Conservation (phyloP, 305 asterid genomes). For the Fraxinus xanthoxyloides region DNA sequence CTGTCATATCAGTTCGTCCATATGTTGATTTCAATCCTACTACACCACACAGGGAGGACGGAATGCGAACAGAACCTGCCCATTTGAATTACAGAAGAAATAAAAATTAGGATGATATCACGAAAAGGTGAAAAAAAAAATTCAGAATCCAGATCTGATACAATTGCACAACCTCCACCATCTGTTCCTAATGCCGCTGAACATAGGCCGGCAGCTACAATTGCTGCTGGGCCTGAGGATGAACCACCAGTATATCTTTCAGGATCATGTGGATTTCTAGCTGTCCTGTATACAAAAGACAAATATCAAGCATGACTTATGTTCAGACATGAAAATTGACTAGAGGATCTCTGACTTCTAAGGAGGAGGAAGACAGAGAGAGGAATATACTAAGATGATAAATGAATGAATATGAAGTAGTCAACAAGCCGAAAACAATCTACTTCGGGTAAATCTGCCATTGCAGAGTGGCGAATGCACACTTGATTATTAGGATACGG, state of each 20-base stretch:
- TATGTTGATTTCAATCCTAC: slow-evolving; percentile 96
- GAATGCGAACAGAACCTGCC: slow-evolving; percentile 94
- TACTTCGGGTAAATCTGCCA: not conserved
- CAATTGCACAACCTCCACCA: slow-evolving; percentile 88
- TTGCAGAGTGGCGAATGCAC: not conserved
- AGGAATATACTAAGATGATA: not conserved
- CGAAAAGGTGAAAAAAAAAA: slow-evolving; percentile 13
- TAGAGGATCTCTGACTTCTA: not conserved
- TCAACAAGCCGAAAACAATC: not conserved
- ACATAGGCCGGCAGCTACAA: slow-evolving; percentile 94
- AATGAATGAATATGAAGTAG: not conserved
- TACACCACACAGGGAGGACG: slow-evolving; percentile 92
- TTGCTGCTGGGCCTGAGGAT: slow-evolving; percentile 97
- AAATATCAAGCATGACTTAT: not conserved
- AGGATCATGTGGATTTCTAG: slow-evolving; percentile 96
- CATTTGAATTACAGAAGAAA: slow-evolving; percentile 24
- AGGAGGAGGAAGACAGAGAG: not conserved
- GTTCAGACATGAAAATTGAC: slow-evolving; percentile 3
- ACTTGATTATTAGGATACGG: not conserved
- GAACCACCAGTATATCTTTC: slow-evolving; percentile 98
- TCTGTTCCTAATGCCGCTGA: slow-evolving; percentile 97
- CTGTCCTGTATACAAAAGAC: slow-evolving; percentile 55
- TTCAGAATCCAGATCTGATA: slow-evolving; percentile 25
- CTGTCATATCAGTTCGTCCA: slow-evolving; percentile 76
- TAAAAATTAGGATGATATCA: slow-evolving; percentile 17